phyloP scores from a whole-genome alignment of 345 rosid species.

The Populus ilicifolia region DNA sequence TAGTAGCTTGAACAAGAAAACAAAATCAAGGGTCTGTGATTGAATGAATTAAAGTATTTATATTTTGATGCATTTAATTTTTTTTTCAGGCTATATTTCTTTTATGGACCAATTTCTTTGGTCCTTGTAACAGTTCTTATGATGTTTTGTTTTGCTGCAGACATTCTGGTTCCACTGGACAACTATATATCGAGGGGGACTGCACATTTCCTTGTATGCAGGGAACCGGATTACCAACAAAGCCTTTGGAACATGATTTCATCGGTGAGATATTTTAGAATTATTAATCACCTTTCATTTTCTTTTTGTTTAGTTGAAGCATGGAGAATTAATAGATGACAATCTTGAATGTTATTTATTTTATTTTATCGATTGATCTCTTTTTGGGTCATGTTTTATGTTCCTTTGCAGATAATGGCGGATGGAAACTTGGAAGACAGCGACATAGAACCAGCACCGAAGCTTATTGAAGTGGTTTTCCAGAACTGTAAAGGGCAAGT shows the following conservation, averaged over 20 bases:
- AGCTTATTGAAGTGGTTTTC: conserved; percentile 92
- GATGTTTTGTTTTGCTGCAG: conserved; percentile 35
- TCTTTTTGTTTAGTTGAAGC: neutral
- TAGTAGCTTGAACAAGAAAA: neutral
- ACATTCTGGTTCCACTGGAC: conserved; percentile 95
- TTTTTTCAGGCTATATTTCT: neutral
- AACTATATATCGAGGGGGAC: conserved; percentile 95
- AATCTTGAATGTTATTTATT: neutral
- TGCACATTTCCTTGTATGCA: conserved; percentile 78
- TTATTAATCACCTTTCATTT: neutral
- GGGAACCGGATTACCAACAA: conserved; percentile 94
- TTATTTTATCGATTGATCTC: neutral
- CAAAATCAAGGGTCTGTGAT: neutral
- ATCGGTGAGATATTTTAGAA: conserved; percentile 49
- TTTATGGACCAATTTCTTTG: neutral
- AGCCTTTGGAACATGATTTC: conserved; percentile 92
- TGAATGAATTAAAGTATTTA: neutral
- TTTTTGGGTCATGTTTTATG: neutral
- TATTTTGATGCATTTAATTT: neutral
- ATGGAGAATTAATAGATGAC: neutral
- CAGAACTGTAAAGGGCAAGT: conserved; percentile 98
- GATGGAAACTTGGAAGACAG: conserved; percentile 83
- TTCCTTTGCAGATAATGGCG: conserved; percentile 59
- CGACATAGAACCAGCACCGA: conserved; percentile 95
- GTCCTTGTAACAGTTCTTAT: conserved; percentile 6